phyloP scores from a whole-genome alignment of 163 green algal genomes.

The Chloromonas sp. region DNA sequence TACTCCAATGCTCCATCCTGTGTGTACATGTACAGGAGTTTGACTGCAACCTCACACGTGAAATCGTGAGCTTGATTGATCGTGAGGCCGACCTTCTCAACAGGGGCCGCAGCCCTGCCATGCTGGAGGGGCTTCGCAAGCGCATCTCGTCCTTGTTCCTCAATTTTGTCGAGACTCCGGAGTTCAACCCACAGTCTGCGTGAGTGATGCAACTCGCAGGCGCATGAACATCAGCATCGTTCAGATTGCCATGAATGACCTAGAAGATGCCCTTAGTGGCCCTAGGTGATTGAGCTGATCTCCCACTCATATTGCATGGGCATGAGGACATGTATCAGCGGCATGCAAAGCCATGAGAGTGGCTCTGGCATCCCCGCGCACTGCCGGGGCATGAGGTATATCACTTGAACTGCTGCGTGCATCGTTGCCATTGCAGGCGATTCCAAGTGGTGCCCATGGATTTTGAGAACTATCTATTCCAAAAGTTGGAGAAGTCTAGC shows the following conservation, averaged over 20 bases:
- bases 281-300: background rate
- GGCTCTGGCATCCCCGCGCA: no score
- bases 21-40: conserved; percentile 46
- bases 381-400: no score
- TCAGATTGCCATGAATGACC: no score
- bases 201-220: no score
- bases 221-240: no score
- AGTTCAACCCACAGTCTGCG: conserved; percentile 25
- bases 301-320: no score
- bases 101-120: conserved; percentile 54
- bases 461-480: conserved; percentile 2
- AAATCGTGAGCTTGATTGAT: conserved; percentile 80
- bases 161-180: conserved; percentile 68
- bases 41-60: conserved; percentile 69
- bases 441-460: background rate
- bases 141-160: conserved; percentile 69
- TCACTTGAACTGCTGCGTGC: no score
- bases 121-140: conserved; percentile 67
- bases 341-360: no score
- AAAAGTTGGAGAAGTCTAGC: background rate
- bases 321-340: no score
- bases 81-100: conserved; percentile 81
- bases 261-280: no score
- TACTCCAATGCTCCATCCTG: no score
- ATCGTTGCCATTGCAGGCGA: background rate